phyloP scores from a whole-genome alignment of 768 basidiomycete genomes.

The Lepiota venenata region DNA sequence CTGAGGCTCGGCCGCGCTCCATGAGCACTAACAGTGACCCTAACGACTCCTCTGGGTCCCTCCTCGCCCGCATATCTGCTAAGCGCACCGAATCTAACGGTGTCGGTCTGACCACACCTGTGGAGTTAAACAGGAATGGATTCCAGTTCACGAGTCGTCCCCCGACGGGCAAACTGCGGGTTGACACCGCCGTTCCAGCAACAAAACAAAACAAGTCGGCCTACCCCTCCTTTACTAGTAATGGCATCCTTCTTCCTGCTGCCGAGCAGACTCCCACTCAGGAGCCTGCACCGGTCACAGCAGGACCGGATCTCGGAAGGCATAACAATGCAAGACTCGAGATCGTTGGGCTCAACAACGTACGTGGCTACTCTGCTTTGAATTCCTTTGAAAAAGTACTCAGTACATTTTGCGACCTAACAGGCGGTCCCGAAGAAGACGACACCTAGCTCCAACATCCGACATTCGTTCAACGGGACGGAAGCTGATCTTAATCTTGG shows the following conservation, averaged over 20 bases:
- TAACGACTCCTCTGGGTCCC: constrained; percentile 66
- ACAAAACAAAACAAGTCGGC: constrained; percentile 84
- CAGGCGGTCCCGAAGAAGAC: constrained; percentile 45
- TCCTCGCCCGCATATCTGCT: constrained; percentile 73
- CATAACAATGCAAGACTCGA: constrained; percentile 68
- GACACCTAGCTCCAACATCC: constrained; percentile 49
- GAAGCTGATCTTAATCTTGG: constrained; percentile 61
- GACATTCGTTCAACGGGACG: constrained; percentile 75
- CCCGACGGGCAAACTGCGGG: constrained; percentile 65
- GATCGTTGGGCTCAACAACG: constrained; percentile 72
- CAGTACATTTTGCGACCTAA: constrained; percentile 15
- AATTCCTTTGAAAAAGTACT: neutral
- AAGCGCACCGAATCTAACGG: constrained; percentile 49
- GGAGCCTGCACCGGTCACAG: constrained; percentile 79
- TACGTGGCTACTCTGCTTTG: constrained; percentile 25
- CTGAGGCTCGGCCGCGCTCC: constrained; percentile 62
- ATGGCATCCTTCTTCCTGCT: constrained; percentile 54
- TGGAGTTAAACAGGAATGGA: constrained; percentile 44
- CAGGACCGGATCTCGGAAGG: constrained; percentile 81
- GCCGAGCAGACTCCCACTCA: constrained; percentile 58
- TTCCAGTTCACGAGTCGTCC: constrained; percentile 56
- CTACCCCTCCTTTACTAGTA: constrained; percentile 65
- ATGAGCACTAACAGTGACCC: constrained; percentile 77
- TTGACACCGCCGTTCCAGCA: constrained; percentile 65
- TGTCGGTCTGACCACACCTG: constrained; percentile 44